These are phyloP conservation scores for Coprinellus aureogranulatus DNA, from an alignment of 768 basidiomycete species.

Conservation along the genomic window DNA sequence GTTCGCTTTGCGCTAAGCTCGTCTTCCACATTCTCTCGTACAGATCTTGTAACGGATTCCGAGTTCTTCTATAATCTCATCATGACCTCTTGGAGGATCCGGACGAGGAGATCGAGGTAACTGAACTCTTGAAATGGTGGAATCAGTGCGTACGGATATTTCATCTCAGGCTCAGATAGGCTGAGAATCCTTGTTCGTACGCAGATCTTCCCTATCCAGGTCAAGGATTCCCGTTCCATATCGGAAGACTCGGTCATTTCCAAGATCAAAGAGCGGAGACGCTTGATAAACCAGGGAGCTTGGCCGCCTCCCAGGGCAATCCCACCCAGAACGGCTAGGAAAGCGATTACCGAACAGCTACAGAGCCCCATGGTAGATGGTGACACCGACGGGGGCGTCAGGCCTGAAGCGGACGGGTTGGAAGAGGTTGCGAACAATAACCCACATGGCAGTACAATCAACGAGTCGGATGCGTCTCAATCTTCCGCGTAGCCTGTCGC, in stretches of 20 bases:
- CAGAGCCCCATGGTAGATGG: no score
- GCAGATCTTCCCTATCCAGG: not conserved
- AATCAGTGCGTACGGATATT: conserved; percentile 1
- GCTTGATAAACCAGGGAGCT: not conserved
- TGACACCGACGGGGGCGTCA: no score
- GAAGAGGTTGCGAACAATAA: no score
- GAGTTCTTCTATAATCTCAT: conserved; percentile 18
- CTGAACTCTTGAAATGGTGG: conserved; percentile 17
- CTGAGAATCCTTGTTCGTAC: no score
- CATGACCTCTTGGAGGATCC: conserved; percentile 16
- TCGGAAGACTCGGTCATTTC: not conserved
- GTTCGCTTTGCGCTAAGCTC: conserved; percentile 18
- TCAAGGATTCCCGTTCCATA: not conserved
- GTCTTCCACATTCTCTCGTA: conserved; percentile 14
- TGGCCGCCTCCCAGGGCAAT: no score
- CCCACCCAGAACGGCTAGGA: no score
- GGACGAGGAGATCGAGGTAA: conserved; percentile 16
- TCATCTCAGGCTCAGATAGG: not conserved
- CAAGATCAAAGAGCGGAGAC: not conserved
- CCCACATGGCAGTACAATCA: no score
- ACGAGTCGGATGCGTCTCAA: no score
- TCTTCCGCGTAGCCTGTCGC: no score
- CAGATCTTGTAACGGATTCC: conserved; percentile 19
- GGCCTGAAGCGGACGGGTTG: no score
- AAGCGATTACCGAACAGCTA: no score